Percentiles rank a stretch among this genome's conserved stretches.
Conservation (phyloP, 495 filamentous ascomycete species). For the Tuber melanosporum region DNA sequence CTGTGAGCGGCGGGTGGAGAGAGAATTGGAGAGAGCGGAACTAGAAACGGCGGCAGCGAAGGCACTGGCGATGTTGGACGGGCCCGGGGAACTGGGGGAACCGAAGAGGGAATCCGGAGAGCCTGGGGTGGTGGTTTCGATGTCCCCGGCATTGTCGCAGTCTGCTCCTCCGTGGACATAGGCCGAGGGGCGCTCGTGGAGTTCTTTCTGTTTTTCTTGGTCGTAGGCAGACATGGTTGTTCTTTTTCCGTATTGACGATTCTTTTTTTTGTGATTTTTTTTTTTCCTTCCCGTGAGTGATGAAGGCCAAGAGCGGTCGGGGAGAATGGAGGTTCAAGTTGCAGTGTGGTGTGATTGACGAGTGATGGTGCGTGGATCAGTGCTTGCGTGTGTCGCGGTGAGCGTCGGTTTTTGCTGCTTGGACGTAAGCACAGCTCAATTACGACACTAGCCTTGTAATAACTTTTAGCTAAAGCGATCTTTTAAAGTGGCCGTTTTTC, state of each 20-base stretch:
- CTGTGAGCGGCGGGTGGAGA: background rate
- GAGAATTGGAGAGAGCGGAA: background rate
- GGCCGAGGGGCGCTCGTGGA: background rate
- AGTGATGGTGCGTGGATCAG: background rate
- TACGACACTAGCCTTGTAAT: background rate
- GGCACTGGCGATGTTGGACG: background rate
- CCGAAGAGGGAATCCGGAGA: background rate
- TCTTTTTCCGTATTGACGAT: background rate
- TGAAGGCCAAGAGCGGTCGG: background rate
- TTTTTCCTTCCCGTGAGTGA: background rate
- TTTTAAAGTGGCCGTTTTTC: background rate
- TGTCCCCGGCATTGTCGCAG: background rate
- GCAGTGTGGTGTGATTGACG: background rate
- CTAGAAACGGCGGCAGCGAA: background rate
- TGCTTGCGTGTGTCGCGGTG: background rate
- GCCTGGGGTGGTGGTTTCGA: background rate
- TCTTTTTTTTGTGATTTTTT: background rate
- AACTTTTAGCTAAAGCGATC: background rate
- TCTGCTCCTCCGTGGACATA: background rate
- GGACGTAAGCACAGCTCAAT: background rate
- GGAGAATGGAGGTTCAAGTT: background rate
- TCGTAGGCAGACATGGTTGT: background rate
- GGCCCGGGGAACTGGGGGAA: background rate
- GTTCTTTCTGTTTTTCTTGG: background rate
- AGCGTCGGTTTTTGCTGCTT: background rate